Evolutionary conservation across 2,329 filamentous ascomycete species (phyloP), one percentile per base, ranked within the genome.

Genomic region (Nectriaceae sp.): DNA sequence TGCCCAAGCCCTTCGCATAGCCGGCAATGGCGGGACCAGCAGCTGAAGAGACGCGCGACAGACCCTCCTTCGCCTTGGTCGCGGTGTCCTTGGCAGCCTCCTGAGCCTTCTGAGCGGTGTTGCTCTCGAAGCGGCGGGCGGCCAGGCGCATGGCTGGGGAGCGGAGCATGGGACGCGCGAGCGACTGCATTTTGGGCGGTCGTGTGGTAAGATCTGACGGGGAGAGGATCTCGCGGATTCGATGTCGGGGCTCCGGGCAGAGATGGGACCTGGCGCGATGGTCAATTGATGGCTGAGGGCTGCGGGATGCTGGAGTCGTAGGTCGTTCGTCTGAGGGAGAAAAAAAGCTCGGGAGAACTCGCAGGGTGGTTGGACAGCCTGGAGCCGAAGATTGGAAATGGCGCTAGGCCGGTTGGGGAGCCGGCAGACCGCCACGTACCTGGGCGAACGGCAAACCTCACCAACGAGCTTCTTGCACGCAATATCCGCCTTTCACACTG

Each of bases 31-130:
- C 89, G 53, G 89, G 86, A 48, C 89, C 89, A 62, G 91, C 92
- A 45, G 89, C 85, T 63, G 88, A 85, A 56, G 87, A 79, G 64
- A 94, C 92, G 67, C 85, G 85, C 63, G 88, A 90, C 46, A 97
- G 83, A 57, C 91, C 90, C 75, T 96, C 80, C 57, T 85, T 81
- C 50, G 90, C 91, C 63, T 73, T 74, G 46, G 57, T 55, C 5
- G 71, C 66, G 37, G 70, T 61, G 21, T 71, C 65, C 67, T 67
- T 67, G 45, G 71, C 70, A 41, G 72, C 68, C 53, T 75, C 70
- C 53, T 70, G 63, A 55, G 75, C 74, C 68, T 77, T 76, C 52
- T 70, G 53, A 55, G 78, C 63, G 52, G 78, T 68, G 56, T 78
- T 80, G 59, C 81, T 85, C 73, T 86, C 78, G 75, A 82, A 81